Evolutionary conservation across 192 early-diverging fungal species (phyloP).

Genomic region (Coemansia sp.): DNA sequence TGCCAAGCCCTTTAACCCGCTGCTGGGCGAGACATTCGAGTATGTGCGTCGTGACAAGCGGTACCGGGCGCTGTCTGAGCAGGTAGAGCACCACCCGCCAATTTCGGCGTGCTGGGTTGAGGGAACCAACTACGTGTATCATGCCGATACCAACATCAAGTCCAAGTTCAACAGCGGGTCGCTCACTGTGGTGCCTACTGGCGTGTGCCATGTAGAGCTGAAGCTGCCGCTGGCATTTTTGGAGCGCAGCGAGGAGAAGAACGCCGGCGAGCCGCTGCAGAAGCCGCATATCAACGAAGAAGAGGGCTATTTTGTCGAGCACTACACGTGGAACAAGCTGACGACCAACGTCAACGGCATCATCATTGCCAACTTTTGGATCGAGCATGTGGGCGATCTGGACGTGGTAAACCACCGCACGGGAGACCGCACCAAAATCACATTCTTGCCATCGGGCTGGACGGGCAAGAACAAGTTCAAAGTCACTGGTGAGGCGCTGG

Average conservation of each 20-base stretch:
- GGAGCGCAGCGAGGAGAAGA: constrained; percentile 38
- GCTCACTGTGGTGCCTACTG: constrained; percentile 76
- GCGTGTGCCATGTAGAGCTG: constrained; percentile 76
- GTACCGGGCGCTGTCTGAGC: constrained; percentile 82
- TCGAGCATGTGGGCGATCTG: constrained; percentile 86
- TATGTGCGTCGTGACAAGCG: constrained; percentile 73
- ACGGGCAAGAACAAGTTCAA: constrained; percentile 64
- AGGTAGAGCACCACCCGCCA: constrained; percentile 89
- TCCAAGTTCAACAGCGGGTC: constrained; percentile 85
- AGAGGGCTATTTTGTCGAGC: constrained; percentile 65
- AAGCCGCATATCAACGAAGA: constrained; percentile 41
- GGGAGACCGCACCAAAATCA: constrained; percentile 70
- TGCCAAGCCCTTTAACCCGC: constrained; percentile 89
- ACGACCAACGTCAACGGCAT: constrained; percentile 83
- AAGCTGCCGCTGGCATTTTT: constrained; percentile 62
- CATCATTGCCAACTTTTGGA: constrained; percentile 79
- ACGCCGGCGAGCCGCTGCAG: constrained; percentile 28
- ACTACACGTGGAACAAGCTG: constrained; percentile 86
- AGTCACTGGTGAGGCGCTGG: constrained; percentile 60
- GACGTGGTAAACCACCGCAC: constrained; percentile 80
- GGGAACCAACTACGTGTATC: constrained; percentile 74
- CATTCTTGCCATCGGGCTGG: constrained; percentile 76
- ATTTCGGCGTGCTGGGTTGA: constrained; percentile 86
- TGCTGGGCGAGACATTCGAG: constrained; percentile 90
- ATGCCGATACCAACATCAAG: constrained; percentile 83